Percentiles rank a stretch among this genome's conserved stretches.
These are phyloP conservation scores for Solanum ossicruentum DNA, from an alignment of 257 asterid genomes.

Conservation along the genomic window DNA sequence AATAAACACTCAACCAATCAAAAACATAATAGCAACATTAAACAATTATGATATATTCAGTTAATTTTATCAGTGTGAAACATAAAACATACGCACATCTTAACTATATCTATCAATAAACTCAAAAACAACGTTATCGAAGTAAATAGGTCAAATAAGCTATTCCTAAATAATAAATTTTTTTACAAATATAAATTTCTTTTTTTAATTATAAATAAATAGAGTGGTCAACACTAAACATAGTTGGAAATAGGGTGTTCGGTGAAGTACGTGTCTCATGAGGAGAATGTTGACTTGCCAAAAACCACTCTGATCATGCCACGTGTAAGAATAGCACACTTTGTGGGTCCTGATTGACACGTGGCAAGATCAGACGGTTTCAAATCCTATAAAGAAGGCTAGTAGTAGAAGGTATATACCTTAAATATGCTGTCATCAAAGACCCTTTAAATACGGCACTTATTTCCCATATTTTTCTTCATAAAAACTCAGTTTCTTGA, in stretches of 20 bases:
- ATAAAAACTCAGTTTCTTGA: background rate
- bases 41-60: background rate
- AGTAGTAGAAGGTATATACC: background rate
- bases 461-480: background rate
- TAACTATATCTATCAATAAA: too few relatives aligned
- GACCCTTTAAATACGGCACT: background rate
- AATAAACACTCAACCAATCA: background rate
- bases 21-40: background rate
- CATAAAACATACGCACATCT: too few relatives aligned
- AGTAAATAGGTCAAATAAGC: too few relatives aligned
- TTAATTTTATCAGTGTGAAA: fast-evolving
- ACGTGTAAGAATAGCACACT: background rate
- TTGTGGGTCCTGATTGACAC: background rate
- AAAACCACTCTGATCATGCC: background rate
- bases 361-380: background rate
- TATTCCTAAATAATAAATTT: background rate
- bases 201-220: background rate
- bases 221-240: background rate
- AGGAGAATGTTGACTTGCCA: background rate
- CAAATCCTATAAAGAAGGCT: background rate
- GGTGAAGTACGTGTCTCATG: background rate
- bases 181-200: background rate
- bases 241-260: background rate
- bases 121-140: too few relatives aligned
- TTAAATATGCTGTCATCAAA: background rate